Base-by-base conservation (phyloP, 257 asterid species). In the Leptodermis oblonga region DNA sequence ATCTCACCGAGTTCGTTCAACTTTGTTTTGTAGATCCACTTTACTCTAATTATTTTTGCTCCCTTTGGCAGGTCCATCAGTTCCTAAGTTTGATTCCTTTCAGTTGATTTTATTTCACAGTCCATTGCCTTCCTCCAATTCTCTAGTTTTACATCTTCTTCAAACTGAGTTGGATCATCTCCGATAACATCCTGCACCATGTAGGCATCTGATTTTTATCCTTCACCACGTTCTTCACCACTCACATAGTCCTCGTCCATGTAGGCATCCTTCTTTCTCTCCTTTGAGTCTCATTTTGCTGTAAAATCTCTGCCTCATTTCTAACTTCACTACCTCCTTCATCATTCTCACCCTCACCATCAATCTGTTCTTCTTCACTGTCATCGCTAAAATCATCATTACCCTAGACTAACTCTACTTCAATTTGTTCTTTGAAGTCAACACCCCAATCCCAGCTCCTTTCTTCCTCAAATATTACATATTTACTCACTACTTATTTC, bases 381-480 rank as follows among this genome's bases (percentile, higher is more conserved):
- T n/a, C n/a, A n/a, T n/a, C n/a, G n/a, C n/a, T n/a, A n/a, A n/a
- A n/a, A n/a, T n/a, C 49, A 43, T 43, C 49, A 43, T 13, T 1
- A 22, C 9, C 49, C 11, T 43, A 12, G 15, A 12, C 10, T 7
- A 43, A 43, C 15, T 8, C 3, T 17, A 43, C 13, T 8, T 43
- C 49, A 43, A 43, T 3, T 43, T 17, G 3, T 43, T 43, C 49
- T 43, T 43, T 43, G 49, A 43, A 12, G 15, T 43, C 15, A n/a
- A n/a, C n/a, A n/a, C 15, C 43, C 70, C 45, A 67, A 28, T 49
- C 13, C 70, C 60, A 67, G 17, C 17, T 28, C 39, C 26, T 43
- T 4, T 67, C 17, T 14, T 67, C 70, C 2, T 67, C 70, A 67
- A 26, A 67, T n/a, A n/a, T n/a, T n/a, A n/a, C n/a, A n/a, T n/a